Evolutionary conservation across 2,329 filamentous ascomycete species (phyloP).

Genomic region (Claviceps fusiformis): DNA sequence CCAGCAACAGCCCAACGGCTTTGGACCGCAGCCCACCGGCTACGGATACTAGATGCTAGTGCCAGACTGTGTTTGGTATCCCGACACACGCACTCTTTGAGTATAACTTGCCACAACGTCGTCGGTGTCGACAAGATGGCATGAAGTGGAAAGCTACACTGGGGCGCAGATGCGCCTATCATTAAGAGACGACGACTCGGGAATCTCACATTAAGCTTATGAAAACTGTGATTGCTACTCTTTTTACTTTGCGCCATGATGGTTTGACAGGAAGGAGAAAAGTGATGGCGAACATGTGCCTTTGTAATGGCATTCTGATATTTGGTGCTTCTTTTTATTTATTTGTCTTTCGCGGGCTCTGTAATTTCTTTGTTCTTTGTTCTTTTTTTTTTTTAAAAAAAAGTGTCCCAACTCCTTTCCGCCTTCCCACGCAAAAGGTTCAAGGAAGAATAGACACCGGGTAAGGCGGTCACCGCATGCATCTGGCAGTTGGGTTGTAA

Average conservation of each 20-base stretch:
- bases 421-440: not conserved
- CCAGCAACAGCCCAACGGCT: constrained; percentile 68
- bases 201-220: constrained; percentile 13
- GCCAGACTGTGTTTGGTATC: constrained; percentile 16
- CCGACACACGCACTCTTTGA: constrained; percentile 1
- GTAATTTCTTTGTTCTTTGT: too few species aligned
- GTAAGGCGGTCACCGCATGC: not conserved
- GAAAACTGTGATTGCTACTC: constrained; percentile 3
- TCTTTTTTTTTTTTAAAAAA: not conserved
- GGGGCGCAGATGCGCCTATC: not conserved
- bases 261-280: constrained; percentile 1
- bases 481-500: not conserved
- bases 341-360: too few species aligned
- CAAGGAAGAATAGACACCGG: not conserved
- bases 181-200: constrained; percentile 8
- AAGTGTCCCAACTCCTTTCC: not conserved
- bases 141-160: not conserved
- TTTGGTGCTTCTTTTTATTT: not conserved
- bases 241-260: not conserved
- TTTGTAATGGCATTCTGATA: not conserved
- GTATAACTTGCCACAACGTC: not conserved
- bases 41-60: constrained; percentile 43
- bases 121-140: not conserved
- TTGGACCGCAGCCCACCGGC: constrained; percentile 78
- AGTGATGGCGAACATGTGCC: not conserved